Evolutionary conservation across 1,284 basidiomycete genomes (phyloP).

Genomic region (Apiotrichum montevideense): DNA sequence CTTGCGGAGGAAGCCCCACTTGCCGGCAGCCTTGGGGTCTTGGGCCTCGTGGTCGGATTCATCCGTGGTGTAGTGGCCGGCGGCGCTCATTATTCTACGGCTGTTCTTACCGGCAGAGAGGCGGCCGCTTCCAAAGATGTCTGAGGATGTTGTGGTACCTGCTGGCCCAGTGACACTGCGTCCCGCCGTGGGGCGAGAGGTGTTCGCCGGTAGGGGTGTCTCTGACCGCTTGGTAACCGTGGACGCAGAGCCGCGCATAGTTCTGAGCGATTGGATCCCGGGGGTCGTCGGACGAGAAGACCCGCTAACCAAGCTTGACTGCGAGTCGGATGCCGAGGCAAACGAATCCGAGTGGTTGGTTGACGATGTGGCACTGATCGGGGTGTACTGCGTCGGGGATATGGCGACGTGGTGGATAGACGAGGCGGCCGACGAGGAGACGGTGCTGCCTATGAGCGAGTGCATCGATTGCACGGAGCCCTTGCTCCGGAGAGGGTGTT

Average conservation of each 20-base stretch:
- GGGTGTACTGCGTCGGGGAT: slow-evolving; percentile 5
- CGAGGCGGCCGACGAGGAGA: slow-evolving; percentile 1
- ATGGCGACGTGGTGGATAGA: slow-evolving; percentile 1
- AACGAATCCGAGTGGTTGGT: not conserved
- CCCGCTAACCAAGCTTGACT: not conserved
- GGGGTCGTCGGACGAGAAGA: not conserved
- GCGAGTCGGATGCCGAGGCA: not conserved
- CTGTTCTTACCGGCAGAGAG: not conserved
- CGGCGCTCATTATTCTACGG: slow-evolving; percentile 14
- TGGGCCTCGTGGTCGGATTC: slow-evolving; percentile 10
- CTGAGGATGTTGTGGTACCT: not conserved
- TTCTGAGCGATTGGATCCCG: slow-evolving; percentile 5
- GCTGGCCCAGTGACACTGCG: slow-evolving; percentile 8
- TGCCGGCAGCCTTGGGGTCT: slow-evolving; percentile 21
- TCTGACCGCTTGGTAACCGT: not conserved
- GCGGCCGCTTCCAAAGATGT: slow-evolving; percentile 2
- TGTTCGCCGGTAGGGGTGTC: not conserved
- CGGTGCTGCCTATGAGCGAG: not conserved
- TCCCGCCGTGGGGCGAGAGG: not conserved
- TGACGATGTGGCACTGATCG: not conserved
- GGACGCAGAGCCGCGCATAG: not conserved
- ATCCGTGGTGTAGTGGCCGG: slow-evolving; percentile 3
- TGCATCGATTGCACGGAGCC: slow-evolving; percentile 8
- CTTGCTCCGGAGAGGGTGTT: slow-evolving; percentile 6
- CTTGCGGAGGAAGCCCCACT: slow-evolving; percentile 92